Conservation (phyloP, 805 yeast species). For the Metschnikowia borealis region DNA sequence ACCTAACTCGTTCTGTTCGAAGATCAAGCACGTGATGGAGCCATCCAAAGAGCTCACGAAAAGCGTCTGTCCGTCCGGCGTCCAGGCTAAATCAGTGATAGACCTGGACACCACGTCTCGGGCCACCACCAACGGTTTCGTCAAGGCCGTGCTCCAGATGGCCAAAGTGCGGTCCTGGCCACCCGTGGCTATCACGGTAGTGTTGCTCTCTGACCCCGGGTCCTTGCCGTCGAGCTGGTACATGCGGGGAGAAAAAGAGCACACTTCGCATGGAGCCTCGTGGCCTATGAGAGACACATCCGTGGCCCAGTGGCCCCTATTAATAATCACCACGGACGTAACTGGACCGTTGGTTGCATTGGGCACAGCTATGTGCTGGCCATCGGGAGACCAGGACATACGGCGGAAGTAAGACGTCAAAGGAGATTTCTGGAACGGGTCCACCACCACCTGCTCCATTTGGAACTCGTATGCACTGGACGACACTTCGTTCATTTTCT, state of each 20-base stretch:
- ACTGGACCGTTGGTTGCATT: conserved; percentile 84
- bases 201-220: conserved; percentile 29
- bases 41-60: conserved; percentile 84
- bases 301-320: conserved; percentile 77
- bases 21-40: conserved; percentile 60
- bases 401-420: conserved; percentile 85
- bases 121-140: conserved; percentile 78
- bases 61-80: conserved; percentile 71
- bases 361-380: conserved; percentile 81
- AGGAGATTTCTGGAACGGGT: conserved; percentile 87
- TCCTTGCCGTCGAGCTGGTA: conserved; percentile 38
- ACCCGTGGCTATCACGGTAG: conserved; percentile 87
- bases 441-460: conserved; percentile 75
- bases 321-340: conserved; percentile 66
- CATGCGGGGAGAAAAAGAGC: conserved; percentile 66
- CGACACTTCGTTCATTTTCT: conserved; percentile 46
- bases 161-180: conserved; percentile 91
- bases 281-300: conserved; percentile 76
- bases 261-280: conserved; percentile 82
- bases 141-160: conserved; percentile 76
- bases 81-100: conserved; percentile 88
- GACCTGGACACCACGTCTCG: conserved; percentile 71
- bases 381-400: conserved; percentile 89
- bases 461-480: conserved; percentile 70
- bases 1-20: conserved; percentile 65